phyloP scores from a whole-genome alignment of 352 stramenopile species.

The Globisporangium acanthophoron region DNA sequence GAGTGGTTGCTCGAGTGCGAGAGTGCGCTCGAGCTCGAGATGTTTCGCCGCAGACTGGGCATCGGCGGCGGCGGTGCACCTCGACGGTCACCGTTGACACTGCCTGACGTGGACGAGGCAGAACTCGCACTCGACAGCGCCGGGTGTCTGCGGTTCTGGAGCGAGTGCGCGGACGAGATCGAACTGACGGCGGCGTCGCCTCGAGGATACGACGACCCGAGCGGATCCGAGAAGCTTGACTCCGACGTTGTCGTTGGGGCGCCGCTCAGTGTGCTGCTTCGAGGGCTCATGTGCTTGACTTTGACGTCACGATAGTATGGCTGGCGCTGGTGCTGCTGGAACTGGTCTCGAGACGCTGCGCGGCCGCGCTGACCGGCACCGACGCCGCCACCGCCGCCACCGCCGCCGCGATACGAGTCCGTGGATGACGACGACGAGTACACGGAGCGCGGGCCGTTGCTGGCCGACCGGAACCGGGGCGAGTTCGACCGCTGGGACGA shows the following conservation, averaged over 20 bases:
- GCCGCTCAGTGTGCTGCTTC: slow-evolving; percentile 11
- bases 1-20: slow-evolving; percentile 7
- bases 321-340: not conserved
- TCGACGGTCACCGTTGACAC: not conserved
- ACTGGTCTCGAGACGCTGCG: not conserved
- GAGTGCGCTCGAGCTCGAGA: slow-evolving; percentile 4
- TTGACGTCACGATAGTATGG: slow-evolving; percentile 4
- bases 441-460: slow-evolving; percentile 5
- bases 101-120: not conserved
- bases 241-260: slow-evolving; percentile 7
- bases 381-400: slow-evolving; percentile 5
- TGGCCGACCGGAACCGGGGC: slow-evolving; percentile 8
- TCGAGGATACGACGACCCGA: slow-evolving; percentile 2
- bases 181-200: not conserved
- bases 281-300: slow-evolving; percentile 11
- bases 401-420: slow-evolving; percentile 19
- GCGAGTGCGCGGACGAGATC: not conserved
- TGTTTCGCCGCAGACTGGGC: slow-evolving; percentile 1
- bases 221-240: slow-evolving; percentile 14
- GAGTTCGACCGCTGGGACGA: slow-evolving; percentile 23
- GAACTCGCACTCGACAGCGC: not conserved
- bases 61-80: not conserved
- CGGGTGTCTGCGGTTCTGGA: slow-evolving; percentile 2
- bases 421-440: slow-evolving; percentile 14
- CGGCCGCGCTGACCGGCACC: not conserved